Percentiles rank a stretch among this genome's conserved stretches.
phyloP scores from a whole-genome alignment of 495 filamentous ascomycete genomes.

The Alectoria sarmentosa region DNA sequence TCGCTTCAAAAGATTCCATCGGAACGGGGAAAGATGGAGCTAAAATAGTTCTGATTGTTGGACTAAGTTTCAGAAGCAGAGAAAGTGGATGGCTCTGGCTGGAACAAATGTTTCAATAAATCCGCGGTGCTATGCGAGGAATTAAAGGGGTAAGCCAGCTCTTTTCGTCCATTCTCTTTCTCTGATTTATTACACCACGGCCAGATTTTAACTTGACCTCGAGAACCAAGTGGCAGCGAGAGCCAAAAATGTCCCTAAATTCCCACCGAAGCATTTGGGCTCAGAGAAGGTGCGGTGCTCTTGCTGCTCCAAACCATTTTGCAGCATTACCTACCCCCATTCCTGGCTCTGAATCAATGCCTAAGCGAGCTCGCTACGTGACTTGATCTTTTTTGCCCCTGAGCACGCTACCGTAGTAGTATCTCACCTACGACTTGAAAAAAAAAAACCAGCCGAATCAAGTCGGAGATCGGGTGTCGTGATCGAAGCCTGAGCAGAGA shows the following conservation, averaged over 20 bases:
- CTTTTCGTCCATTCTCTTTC: neutral
- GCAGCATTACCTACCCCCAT: neutral
- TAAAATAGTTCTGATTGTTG: neutral
- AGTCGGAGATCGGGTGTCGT: neutral
- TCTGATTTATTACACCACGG: neutral
- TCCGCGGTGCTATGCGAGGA: neutral
- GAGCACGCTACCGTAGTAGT: neutral
- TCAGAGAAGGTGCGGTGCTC: neutral
- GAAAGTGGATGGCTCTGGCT: neutral
- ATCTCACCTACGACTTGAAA: neutral
- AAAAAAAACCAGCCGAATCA: conserved; percentile 1
- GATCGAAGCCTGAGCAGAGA: neutral
- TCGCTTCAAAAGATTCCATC: neutral
- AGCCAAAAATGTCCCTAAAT: neutral
- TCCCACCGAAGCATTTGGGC: neutral
- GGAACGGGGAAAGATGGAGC: neutral
- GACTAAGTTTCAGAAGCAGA: neutral
- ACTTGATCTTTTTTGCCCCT: neutral
- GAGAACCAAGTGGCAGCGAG: neutral
- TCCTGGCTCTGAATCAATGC: neutral
- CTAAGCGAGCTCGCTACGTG: neutral
- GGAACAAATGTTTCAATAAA: neutral
- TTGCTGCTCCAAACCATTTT: neutral
- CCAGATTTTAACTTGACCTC: neutral
- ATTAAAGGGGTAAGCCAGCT: conserved; percentile 1